Conservation (phyloP, 495 filamentous ascomycete genomes). For the Barbatosphaeria neglecta region DNA sequence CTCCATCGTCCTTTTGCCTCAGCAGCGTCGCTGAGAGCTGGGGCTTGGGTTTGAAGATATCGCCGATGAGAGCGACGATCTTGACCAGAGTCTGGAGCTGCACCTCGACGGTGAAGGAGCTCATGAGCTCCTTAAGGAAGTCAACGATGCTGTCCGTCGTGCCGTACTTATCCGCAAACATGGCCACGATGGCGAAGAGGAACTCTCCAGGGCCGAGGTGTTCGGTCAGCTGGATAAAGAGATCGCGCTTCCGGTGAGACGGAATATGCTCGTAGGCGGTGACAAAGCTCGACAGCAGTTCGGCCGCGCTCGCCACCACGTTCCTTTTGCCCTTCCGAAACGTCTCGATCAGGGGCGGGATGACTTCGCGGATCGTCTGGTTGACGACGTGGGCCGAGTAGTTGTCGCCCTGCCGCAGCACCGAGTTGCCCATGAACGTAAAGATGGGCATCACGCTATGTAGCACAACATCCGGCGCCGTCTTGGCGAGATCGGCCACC, state of each 20-base stretch:
- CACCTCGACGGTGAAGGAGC: constrained; percentile 46
- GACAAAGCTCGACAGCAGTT: constrained; percentile 82
- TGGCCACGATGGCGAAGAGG: constrained; percentile 57
- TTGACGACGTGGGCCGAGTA: constrained; percentile 91
- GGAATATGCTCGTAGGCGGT: constrained; percentile 94
- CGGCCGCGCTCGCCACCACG: constrained; percentile 65
- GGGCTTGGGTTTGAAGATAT: constrained; percentile 61
- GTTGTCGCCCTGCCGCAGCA: constrained; percentile 82
- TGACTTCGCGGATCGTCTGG: constrained; percentile 77
- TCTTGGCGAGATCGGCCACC: constrained; percentile 67
- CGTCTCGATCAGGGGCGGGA: constrained; percentile 81
- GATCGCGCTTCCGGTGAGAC: constrained; percentile 60
- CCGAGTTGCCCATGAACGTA: constrained; percentile 87
- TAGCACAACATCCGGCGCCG: constrained; percentile 76
- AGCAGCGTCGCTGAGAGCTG: constrained; percentile 57
- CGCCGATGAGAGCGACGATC: constrained; percentile 57
- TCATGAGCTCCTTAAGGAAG: constrained; percentile 44
- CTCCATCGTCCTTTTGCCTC: constrained; percentile 48
- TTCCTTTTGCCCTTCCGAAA: constrained; percentile 67
- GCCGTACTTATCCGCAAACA: constrained; percentile 61
- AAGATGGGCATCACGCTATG: constrained; percentile 99
- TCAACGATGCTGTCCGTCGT: constrained; percentile 33
- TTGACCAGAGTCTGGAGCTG: constrained; percentile 62
- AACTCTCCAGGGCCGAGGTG: constrained; percentile 78
- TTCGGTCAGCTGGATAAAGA: constrained; percentile 71